Percentiles rank a stretch among this genome's conserved stretches.
Evolutionary conservation across 192 early-diverging fungal species (phyloP).

Genomic region (Coemansia sp.): DNA sequence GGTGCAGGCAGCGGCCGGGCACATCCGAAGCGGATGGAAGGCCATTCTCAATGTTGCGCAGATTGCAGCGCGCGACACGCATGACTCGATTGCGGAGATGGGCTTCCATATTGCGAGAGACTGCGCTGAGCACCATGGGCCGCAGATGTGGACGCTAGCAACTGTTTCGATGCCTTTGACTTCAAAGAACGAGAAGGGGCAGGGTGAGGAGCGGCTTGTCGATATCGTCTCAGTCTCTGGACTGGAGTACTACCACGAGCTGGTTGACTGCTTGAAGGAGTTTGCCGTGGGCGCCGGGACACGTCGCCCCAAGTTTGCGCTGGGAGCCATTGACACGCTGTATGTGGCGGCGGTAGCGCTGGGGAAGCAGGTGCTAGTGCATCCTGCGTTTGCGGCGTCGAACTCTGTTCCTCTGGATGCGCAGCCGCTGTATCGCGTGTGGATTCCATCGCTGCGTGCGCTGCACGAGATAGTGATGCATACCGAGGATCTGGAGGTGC

Average conservation of each 20-base stretch:
- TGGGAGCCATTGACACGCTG: constrained; percentile 49
- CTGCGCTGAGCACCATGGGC: constrained; percentile 40
- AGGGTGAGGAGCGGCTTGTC: not conserved
- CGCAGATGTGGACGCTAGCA: constrained; percentile 41
- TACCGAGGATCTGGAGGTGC: constrained; percentile 86
- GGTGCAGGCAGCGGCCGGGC: constrained; percentile 68
- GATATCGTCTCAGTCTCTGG: constrained; percentile 31
- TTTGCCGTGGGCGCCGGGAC: constrained; percentile 29
- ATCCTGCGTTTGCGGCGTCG: constrained; percentile 11
- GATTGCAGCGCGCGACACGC: constrained; percentile 64
- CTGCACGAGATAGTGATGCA: constrained; percentile 90
- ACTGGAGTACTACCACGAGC: constrained; percentile 52
- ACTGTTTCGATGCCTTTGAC: not conserved
- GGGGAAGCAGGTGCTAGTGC: constrained; percentile 32
- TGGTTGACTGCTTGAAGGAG: constrained; percentile 48
- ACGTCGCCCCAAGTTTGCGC: constrained; percentile 38
- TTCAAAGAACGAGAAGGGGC: not conserved
- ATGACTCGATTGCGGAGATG: constrained; percentile 72
- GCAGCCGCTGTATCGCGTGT: constrained; percentile 68
- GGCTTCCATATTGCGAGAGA: constrained; percentile 63
- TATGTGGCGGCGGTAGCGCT: constrained; percentile 21
- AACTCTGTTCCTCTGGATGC: constrained; percentile 47
- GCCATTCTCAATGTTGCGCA: constrained; percentile 65
- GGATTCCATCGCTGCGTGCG: constrained; percentile 89
- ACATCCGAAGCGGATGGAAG: constrained; percentile 85